These are phyloP conservation scores for Volvariella volvacea DNA, from an alignment of 1,284 basidiomycete genomes.

Conservation along the genomic window DNA sequence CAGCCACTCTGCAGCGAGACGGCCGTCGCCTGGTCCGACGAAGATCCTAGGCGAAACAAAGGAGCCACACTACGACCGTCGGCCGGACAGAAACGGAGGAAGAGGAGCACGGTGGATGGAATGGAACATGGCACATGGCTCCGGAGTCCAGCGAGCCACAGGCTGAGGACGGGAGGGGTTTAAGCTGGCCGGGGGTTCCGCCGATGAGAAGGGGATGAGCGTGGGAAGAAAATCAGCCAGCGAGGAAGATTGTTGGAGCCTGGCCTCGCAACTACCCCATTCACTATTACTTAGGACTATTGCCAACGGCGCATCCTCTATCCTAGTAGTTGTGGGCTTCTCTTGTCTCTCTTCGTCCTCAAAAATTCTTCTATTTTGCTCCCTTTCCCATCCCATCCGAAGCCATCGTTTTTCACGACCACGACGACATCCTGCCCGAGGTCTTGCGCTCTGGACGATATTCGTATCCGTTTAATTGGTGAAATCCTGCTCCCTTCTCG, in stretches of 20 bases:
- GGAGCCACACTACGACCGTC: no score
- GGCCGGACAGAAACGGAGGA: no score
- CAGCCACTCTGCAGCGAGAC: no score
- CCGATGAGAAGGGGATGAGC: slow-evolving; percentile 17
- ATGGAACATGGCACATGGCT: no score
- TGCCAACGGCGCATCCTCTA: slow-evolving; percentile 28
- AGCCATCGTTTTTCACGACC: slow-evolving; percentile 23
- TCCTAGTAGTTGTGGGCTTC: slow-evolving; percentile 32
- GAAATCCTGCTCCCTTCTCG: slow-evolving; percentile 38
- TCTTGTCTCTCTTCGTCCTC: slow-evolving; percentile 32
- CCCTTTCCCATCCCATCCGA: neutral
- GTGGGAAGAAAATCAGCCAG: slow-evolving; percentile 28
- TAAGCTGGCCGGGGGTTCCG: neutral
- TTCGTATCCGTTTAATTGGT: slow-evolving; percentile 20
- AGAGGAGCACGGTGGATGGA: no score
- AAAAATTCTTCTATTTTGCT: slow-evolving; percentile 14
- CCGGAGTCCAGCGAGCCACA: no score
- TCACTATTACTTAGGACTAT: slow-evolving; percentile 34
- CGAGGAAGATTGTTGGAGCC: slow-evolving; percentile 19
- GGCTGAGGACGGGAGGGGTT: slow-evolving; percentile 15
- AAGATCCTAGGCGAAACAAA: no score
- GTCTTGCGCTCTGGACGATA: slow-evolving; percentile 20
- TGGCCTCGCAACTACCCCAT: slow-evolving; percentile 23
- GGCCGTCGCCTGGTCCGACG: no score
- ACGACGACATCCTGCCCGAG: slow-evolving; percentile 24